Conservation (phyloP, 179 eudicot species). For the Silene coronaria region DNA sequence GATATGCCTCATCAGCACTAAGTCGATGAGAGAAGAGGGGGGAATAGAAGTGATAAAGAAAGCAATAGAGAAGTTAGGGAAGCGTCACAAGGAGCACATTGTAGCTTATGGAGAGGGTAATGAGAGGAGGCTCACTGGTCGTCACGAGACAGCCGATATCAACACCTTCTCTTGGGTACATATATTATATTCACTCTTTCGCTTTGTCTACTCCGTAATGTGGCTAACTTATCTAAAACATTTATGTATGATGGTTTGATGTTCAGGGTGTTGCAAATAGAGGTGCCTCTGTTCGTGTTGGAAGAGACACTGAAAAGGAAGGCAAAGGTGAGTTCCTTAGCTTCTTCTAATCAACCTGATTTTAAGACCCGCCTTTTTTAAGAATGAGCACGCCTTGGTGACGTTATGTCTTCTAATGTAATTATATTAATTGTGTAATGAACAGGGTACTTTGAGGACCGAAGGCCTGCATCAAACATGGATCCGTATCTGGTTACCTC, state of each 20-base stretch:
- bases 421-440: background rate
- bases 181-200: background rate
- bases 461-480: constrained; percentile 85
- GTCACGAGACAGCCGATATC: constrained; percentile 60
- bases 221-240: too few relatives aligned
- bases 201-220: background rate
- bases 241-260: background rate
- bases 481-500: constrained; percentile 67
- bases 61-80: constrained; percentile 60
- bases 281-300: constrained; percentile 60
- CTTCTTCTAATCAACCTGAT: too few relatives aligned
- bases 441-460: constrained; percentile 65
- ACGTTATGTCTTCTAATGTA: background rate
- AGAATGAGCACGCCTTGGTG: background rate
- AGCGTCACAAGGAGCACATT: constrained; percentile 62
- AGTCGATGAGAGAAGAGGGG: constrained; percentile 57
- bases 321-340: constrained; percentile 31
- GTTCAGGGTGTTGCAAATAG: constrained; percentile 60
- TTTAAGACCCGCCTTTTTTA: too few relatives aligned
- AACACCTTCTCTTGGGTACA: constrained; percentile 52
- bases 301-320: constrained; percentile 54
- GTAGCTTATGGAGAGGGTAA: constrained; percentile 70
- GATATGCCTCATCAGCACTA: constrained; percentile 33
- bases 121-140: constrained; percentile 62
- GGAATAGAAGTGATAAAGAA: constrained; percentile 48